Base-by-base conservation (phyloP, 352 stramenopile genomes). In the Stephanocyclus meneghinianus region DNA sequence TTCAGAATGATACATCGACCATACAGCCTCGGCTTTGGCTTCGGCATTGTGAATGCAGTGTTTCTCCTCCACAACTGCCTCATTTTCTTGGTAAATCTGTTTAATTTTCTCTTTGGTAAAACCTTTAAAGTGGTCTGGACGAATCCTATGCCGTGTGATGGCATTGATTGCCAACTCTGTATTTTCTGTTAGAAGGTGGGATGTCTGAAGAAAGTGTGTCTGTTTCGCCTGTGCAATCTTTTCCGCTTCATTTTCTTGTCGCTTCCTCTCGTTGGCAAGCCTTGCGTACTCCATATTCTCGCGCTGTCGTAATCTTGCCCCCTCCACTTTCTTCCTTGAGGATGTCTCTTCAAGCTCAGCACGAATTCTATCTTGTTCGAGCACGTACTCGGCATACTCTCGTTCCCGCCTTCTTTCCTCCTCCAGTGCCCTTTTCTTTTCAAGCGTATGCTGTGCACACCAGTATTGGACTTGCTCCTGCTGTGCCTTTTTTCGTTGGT, bases 71-170 rank as follows among this genome's bases (percentile, higher is more conserved):
- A 82, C 59, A 8, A 83, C 78, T 9, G 53, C 55, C 40, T 85
- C 73, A 62, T 85, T 85, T 21, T 82, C 78, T 73, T 44, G 7
- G 53, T 85, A 85, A 2, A 85, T 48, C 2, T 79, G 55, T 4
- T 62, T 57, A 47, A 85, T 57, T 37, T 71, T 35, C 13, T 85
- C 67, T 72, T 79, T 82, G 4, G 62, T 29, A 62, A 80, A 82
- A 7, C 78, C 78, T 57, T 85, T 85, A 68, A 85, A 85, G 64
- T 85, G 78, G 68, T 85, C 78, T 18, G 68, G 74, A 44, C 78
- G 50, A 26, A 75, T 66, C 37, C 78, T 55, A 68, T 85, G 73
- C 4, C 59, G 42, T 11, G 48, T 51, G 35, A 70, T 80, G 16
- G 65, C 60, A 76, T 78, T 82, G 21, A 32, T 74, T 62, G 60